Conservation (phyloP, 2,329 filamentous ascomycete species). For the Colletotrichum scovillei region DNA sequence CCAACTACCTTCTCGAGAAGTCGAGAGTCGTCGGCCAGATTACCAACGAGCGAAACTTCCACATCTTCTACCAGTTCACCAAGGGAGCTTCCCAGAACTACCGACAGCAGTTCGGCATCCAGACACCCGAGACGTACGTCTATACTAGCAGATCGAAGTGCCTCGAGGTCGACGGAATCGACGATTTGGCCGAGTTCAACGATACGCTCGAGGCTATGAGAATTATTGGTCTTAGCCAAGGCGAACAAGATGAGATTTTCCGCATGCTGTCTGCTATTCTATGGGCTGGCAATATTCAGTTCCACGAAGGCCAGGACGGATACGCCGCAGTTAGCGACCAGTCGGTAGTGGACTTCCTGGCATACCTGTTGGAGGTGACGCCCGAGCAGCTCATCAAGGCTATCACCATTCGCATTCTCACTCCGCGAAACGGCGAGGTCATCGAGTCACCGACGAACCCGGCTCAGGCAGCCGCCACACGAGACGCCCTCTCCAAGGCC, state of each 20-base stretch:
- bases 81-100: constrained; percentile 93
- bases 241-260: constrained; percentile 96
- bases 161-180: constrained; percentile 92
- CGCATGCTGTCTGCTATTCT: constrained; percentile 91
- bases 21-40: constrained; percentile 96
- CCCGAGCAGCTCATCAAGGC: constrained; percentile 83
- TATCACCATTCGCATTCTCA: constrained; percentile 89
- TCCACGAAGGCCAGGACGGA: constrained; percentile 87
- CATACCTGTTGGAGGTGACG: constrained; percentile 92
- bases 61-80: constrained; percentile 99
- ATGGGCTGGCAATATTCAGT: constrained; percentile 95
- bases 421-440: constrained; percentile 72
- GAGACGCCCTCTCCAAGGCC: constrained; percentile 93
- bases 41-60: constrained; percentile 94
- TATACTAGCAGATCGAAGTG: constrained; percentile 97
- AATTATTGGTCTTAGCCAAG: constrained; percentile 87
- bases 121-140: constrained; percentile 90
- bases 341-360: constrained; percentile 93
- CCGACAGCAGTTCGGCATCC: constrained; percentile 87
- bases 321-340: constrained; percentile 89
- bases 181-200: constrained; percentile 87
- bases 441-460: constrained; percentile 85
- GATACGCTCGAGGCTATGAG: constrained; percentile 96
- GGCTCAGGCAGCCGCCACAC: constrained; percentile 85
- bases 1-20: constrained; percentile 97